These are phyloP conservation scores for Cercospora nicotianae DNA, from an alignment of 2,329 filamentous ascomycete genomes.

Conservation along the genomic window DNA sequence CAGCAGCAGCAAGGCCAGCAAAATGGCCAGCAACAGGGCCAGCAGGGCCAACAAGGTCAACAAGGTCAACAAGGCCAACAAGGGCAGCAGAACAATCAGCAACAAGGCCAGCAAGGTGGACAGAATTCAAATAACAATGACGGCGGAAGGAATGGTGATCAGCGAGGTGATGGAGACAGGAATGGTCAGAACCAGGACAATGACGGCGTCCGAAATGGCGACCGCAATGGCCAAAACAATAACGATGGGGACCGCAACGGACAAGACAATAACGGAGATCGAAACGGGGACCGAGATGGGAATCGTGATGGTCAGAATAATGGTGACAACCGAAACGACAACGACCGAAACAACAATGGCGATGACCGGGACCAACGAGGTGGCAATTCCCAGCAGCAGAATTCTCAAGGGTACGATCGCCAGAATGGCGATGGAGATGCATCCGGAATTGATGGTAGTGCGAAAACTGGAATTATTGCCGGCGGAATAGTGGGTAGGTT, in stretches of 20 bases:
- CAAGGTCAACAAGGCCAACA: neutral
- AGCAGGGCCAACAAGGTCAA: neutral
- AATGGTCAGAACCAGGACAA: slow-evolving; percentile 2
- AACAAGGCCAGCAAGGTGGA: slow-evolving; percentile 1
- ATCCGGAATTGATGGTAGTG: slow-evolving; percentile 15
- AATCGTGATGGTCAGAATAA: slow-evolving; percentile 7
- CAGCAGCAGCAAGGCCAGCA: neutral
- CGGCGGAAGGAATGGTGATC: slow-evolving; percentile 1
- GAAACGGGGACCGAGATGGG: neutral
- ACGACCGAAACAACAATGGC: neutral
- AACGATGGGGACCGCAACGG: slow-evolving; percentile 1
- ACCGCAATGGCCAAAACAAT: neutral
- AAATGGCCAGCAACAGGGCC: neutral
- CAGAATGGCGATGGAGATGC: slow-evolving; percentile 1
- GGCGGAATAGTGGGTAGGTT: slow-evolving; percentile 12
- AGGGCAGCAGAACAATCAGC: neutral
- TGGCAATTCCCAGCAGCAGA: neutral
- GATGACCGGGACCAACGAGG: neutral
- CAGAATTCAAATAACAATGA: neutral
- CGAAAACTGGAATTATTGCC: slow-evolving; percentile 28
- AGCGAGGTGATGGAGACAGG: neutral
- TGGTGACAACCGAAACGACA: slow-evolving; percentile 3
- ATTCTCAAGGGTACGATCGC: neutral
- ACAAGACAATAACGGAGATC: slow-evolving; percentile 4
- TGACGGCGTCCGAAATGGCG: neutral